These are phyloP conservation scores for Cornus florida DNA, from an alignment of 148 eudicot genomes.

Conservation along the genomic window DNA sequence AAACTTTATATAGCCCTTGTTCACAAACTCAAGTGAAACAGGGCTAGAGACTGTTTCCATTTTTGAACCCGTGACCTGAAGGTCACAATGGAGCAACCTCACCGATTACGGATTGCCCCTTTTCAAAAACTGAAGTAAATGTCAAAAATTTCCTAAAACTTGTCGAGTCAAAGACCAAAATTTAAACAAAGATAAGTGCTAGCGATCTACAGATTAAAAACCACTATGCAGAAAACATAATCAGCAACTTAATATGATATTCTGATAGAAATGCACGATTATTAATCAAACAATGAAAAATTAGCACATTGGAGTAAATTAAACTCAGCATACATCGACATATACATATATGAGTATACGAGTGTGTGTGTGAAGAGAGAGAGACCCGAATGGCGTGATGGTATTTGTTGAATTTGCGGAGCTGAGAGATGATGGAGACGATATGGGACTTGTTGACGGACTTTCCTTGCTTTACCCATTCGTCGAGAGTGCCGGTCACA, in stretches of 20 bases:
- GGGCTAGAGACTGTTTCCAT: too few relatives aligned
- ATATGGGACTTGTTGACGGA: constrained; percentile 23
- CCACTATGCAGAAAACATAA: not conserved
- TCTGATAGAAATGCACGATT: not conserved
- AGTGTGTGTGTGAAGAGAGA: constrained; percentile 4
- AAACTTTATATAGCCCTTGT: not conserved
- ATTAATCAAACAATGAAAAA: not conserved
- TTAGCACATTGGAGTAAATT: too few relatives aligned
- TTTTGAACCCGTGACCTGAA: not conserved
- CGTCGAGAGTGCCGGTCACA: constrained; percentile 29
- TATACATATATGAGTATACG: not conserved
- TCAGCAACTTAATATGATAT: too few relatives aligned
- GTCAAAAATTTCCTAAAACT: too few relatives aligned
- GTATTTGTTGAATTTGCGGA: constrained; percentile 35
- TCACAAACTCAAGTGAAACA: not conserved
- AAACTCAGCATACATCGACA: too few relatives aligned
- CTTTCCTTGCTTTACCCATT: constrained; percentile 34
- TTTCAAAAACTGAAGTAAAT: not conserved
- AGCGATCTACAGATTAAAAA: too few relatives aligned
- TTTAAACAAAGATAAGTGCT: too few relatives aligned
- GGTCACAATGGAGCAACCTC: too few relatives aligned
- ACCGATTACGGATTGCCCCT: too few relatives aligned
- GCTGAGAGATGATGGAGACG: constrained; percentile 15
- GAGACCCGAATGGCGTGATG: constrained; percentile 34
- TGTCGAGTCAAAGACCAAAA: too few relatives aligned